Percentiles rank a stretch among this genome's conserved stretches.
phyloP scores from a whole-genome alignment of 2,329 filamentous ascomycete genomes.

The Claviceps monticola region DNA sequence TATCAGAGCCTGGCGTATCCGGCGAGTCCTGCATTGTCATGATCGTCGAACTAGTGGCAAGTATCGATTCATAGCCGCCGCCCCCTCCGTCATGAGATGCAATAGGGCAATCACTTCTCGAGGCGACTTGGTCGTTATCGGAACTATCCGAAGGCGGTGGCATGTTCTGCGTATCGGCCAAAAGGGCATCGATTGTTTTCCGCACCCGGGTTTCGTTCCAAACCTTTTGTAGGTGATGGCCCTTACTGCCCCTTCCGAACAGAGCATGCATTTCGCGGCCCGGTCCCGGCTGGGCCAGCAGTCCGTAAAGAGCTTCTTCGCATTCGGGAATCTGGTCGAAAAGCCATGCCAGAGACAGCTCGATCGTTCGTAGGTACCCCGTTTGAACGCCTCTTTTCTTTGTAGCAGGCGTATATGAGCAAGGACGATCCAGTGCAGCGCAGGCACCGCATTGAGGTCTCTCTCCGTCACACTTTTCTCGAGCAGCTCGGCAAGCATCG shows the following conservation, averaged over 20 bases:
- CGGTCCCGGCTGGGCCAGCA: slow-evolving; percentile 33
- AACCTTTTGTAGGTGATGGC: slow-evolving; percentile 43
- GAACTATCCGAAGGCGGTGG: slow-evolving; percentile 17
- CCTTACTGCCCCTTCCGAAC: slow-evolving; percentile 36
- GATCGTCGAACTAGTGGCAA: not conserved
- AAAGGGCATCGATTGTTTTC: slow-evolving; percentile 46
- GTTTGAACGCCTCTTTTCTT: slow-evolving; percentile 69
- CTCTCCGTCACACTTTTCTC: slow-evolving; percentile 60
- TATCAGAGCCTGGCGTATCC: not conserved
- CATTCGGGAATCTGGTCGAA: slow-evolving; percentile 47
- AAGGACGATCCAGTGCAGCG: slow-evolving; percentile 45
- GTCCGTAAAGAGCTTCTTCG: slow-evolving; percentile 41
- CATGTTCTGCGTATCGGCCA: slow-evolving; percentile 31
- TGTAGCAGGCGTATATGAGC: slow-evolving; percentile 58
- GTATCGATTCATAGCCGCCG: not conserved
- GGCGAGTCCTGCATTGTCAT: not conserved
- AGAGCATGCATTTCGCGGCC: slow-evolving; percentile 29
- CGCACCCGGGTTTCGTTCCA: slow-evolving; percentile 52
- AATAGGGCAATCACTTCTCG: slow-evolving; percentile 12
- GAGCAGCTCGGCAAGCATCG: slow-evolving; percentile 51
- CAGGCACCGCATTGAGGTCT: slow-evolving; percentile 57
- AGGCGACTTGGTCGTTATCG: slow-evolving; percentile 17
- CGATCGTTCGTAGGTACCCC: slow-evolving; percentile 64
- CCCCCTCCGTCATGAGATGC: not conserved
- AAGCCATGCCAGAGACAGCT: slow-evolving; percentile 52